Evolutionary conservation across 2,329 filamentous ascomycete species (phyloP).

Genomic region (Cyanodermella asteris): DNA sequence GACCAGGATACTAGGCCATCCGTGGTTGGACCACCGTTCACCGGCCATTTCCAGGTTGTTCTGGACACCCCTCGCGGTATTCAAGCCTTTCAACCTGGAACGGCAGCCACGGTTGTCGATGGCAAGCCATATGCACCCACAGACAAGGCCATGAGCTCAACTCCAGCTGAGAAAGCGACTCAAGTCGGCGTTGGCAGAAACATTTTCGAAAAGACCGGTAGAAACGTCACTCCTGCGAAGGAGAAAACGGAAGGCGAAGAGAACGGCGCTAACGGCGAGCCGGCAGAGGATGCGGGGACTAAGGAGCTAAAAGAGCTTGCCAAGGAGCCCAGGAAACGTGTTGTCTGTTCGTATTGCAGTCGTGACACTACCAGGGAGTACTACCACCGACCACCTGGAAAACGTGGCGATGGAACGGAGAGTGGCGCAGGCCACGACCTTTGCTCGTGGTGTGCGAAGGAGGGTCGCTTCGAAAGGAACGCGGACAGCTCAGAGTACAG

Average conservation of each 20-base stretch:
- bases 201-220: slow-evolving; percentile 81
- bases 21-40: slow-evolving; percentile 88
- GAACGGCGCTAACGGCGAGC: slow-evolving; percentile 41
- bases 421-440: too few species aligned
- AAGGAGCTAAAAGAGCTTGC: slow-evolving; percentile 39
- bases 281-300: slow-evolving; percentile 33
- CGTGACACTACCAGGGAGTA: slow-evolving; percentile 62
- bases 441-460: too few species aligned
- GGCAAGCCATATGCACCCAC: slow-evolving; percentile 45
- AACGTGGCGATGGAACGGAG: too few species aligned
- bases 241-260: slow-evolving; percentile 48
- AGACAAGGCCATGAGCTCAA: slow-evolving; percentile 39
- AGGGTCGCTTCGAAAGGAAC: too few species aligned
- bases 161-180: slow-evolving; percentile 54
- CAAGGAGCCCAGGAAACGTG: slow-evolving; percentile 40
- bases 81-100: slow-evolving; percentile 82
- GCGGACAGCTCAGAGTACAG: too few species aligned
- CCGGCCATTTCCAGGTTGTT: slow-evolving; percentile 88
- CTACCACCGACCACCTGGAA: too few species aligned
- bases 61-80: slow-evolving; percentile 88
- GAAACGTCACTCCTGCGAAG: slow-evolving; percentile 57
- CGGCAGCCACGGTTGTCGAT: slow-evolving; percentile 22
- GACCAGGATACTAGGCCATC: slow-evolving; percentile 89
- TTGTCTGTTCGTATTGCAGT: slow-evolving; percentile 79
- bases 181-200: slow-evolving; percentile 88